Percentiles rank a stretch among this genome's conserved stretches.
These are phyloP conservation scores for Camellia lanceoleosa DNA, from an alignment of 148 eudicot genomes.

Conservation along the genomic window DNA sequence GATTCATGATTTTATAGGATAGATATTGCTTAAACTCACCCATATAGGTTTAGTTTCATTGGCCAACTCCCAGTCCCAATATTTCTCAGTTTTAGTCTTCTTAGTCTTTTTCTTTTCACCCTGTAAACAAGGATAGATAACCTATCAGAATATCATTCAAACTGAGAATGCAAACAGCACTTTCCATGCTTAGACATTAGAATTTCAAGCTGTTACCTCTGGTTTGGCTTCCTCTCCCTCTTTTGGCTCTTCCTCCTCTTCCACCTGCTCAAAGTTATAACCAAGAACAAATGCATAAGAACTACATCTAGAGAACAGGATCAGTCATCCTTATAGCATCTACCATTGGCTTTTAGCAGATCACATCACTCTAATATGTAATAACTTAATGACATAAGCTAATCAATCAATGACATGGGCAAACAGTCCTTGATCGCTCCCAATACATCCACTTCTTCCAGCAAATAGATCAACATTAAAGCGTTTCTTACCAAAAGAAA, in stretches of 20 bases:
- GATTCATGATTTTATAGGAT: not conserved
- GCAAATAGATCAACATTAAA: not conserved
- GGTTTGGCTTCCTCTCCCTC: slow-evolving; percentile 83
- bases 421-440: not conserved
- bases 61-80: slow-evolving; percentile 97
- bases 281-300: not conserved
- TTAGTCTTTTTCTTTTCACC: slow-evolving; percentile 67
- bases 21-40: slow-evolving; percentile 42
- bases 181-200: not conserved
- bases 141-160: slow-evolving; percentile 1
- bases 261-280: slow-evolving; percentile 54
- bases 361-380: not conserved
- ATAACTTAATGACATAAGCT: not conserved
- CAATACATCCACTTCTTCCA: not conserved
- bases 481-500: not conserved
- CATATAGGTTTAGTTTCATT: slow-evolving; percentile 98
- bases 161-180: not conserved
- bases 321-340: not conserved
- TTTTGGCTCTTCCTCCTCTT: slow-evolving; percentile 85
- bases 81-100: slow-evolving; percentile 89
- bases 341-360: not conserved
- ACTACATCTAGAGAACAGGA: not conserved
- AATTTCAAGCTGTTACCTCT: slow-evolving; percentile 46
- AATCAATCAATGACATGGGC: not conserved
- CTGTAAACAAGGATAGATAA: slow-evolving; percentile 33